A percentile compares a stretch with the other conserved stretches of the same genome.
These are phyloP conservation scores for Adansonia madagascariensis DNA, from an alignment of 441 rosid genomes.

Conservation along the genomic window DNA sequence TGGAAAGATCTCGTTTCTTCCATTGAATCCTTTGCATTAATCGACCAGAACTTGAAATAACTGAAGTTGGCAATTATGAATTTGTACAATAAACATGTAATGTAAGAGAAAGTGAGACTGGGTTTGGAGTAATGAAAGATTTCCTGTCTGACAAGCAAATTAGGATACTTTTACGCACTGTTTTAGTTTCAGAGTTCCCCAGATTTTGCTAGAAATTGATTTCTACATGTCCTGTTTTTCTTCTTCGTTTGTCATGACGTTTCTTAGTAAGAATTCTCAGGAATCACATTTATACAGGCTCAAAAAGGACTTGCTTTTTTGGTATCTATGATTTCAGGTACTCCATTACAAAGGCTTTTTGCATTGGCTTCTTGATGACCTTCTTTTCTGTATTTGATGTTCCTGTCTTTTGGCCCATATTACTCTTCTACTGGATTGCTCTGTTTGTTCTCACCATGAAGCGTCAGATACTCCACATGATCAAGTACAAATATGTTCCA, in stretches of 20 bases:
- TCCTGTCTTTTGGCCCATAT: slow-evolving; percentile 78
- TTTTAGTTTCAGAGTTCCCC: not conserved
- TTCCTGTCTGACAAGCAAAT: not conserved
- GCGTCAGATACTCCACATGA: slow-evolving; percentile 76
- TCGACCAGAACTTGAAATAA: not conserved
- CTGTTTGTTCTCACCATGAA: slow-evolving; percentile 72
- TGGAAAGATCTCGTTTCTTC: too few relatives aligned
- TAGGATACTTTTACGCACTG: not conserved
- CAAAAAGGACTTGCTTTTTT: not conserved
- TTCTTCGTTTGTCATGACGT: not conserved
- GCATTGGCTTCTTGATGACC: slow-evolving; percentile 69
- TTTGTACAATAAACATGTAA: too few relatives aligned
- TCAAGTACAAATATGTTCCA: slow-evolving; percentile 67
- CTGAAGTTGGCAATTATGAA: not conserved
- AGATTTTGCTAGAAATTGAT: not conserved
- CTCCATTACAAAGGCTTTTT: slow-evolving; percentile 70
- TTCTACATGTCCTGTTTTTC: not conserved
- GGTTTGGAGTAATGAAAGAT: not conserved
- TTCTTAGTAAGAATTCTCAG: not conserved
- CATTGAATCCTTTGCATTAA: not conserved
- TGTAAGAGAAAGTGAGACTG: too few relatives aligned
- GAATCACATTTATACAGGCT: not conserved
- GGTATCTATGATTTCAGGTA: slow-evolving; percentile 48
- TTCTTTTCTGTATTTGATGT: slow-evolving; percentile 69
- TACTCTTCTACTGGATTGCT: slow-evolving; percentile 67